Conservation (phyloP, 2,329 filamentous ascomycete species). For the Fusarium tricinctum region DNA sequence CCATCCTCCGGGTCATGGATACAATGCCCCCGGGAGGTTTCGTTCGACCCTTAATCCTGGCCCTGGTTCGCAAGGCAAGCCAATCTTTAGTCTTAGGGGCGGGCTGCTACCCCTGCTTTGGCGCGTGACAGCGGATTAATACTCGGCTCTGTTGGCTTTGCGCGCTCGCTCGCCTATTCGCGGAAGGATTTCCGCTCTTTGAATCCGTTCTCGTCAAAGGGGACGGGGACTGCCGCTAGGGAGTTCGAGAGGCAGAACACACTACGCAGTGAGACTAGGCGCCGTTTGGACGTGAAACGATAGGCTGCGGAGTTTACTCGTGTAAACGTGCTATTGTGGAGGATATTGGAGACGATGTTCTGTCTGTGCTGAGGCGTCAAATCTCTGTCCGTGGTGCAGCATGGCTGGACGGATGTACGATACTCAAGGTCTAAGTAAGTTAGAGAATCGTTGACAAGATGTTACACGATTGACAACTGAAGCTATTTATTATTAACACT, state of each 20-base stretch:
- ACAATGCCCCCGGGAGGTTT: constrained; percentile 28
- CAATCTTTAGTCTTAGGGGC: constrained; percentile 20
- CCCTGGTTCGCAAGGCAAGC: constrained; percentile 28
- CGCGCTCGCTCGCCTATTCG: constrained; percentile 48
- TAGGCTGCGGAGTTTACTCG: constrained; percentile 13
- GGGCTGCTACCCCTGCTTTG: constrained; percentile 41
- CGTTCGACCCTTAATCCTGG: constrained; percentile 16
- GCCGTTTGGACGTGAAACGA: constrained; percentile 39
- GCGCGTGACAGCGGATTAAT: constrained; percentile 44
- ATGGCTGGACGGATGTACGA: neutral
- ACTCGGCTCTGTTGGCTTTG: constrained; percentile 28
- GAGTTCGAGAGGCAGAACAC: neutral
- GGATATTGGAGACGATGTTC: neutral
- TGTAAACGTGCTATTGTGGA: constrained; percentile 14
- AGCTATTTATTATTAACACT: neutral
- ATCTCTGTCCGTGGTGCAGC: neutral
- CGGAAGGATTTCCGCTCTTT: constrained; percentile 43
- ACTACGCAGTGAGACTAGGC: constrained; percentile 3
- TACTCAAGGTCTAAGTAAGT: neutral
- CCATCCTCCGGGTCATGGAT: constrained; percentile 8
- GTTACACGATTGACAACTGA: neutral
- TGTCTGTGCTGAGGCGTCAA: neutral
- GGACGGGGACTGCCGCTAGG: constrained; percentile 3
- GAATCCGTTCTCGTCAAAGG: constrained; percentile 8
- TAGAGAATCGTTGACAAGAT: neutral